Evolutionary conservation across 2,329 filamentous ascomycete genomes (phyloP), one percentile per base, ranked within the genome.

Genomic region (Curvularia sp.): DNA sequence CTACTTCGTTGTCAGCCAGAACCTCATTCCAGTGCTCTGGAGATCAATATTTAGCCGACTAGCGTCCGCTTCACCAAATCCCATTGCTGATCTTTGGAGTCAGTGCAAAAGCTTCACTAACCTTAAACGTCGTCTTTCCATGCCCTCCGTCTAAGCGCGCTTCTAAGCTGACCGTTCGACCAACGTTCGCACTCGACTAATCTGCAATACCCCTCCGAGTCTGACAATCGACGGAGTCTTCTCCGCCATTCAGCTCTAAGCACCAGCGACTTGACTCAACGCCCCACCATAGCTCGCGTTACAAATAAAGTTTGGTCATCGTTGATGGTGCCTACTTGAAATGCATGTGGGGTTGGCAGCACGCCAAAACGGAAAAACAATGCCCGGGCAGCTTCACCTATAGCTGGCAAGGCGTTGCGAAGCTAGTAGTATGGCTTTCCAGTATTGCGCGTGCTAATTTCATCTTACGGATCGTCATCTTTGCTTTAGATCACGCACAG

Each of bases 1-100:
- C n/a, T 38, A 46, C 55, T 13, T 44, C 24, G 13, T 46, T 49
- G 44, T 35, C 51, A 49, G 51, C 22, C 49, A 49, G 44, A 55
- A n/a, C 28, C 55, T 47, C 41, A 39, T 58, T 44, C 55, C 55
- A 43, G 46, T 15, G 13, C 39, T 31, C 38, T 55, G 55, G 55
- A 43, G 51, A 55, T 58, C 46, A 49, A 20, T 51, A 46, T 33
- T 48, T 38, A 22, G 44, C 43, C 35, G 39, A 49, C 39, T 58
- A 58, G 55, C 49, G 51, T 50, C 55, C 55, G 55, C 50, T 58
- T 30, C 41, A 49, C 24, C 53, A 54, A 43, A 46, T 46, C 43
- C 51, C 49, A 49, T 55, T 30, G 44, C 28, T 39, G 51, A 58
- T 58, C 46, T 55, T 44, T 39, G 38, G 55, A 49, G 51, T 35